phyloP scores from a whole-genome alignment of 2,329 filamentous ascomycete genomes.

The Fusarium sterilihyphosum region DNA sequence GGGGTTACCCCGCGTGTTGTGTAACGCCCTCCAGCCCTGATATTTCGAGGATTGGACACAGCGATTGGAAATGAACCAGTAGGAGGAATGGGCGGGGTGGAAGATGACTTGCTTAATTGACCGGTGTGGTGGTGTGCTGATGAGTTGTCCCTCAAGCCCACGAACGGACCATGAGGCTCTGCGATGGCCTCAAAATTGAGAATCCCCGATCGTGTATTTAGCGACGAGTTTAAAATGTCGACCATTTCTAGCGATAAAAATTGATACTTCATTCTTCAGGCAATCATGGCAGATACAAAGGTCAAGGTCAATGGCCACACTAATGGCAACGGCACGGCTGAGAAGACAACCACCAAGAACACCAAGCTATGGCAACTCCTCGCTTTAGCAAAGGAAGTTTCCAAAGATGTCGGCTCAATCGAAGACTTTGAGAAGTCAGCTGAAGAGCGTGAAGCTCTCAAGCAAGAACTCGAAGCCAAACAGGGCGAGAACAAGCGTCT shows the following conservation, averaged over 20 bases:
- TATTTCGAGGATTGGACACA: constrained; percentile 30
- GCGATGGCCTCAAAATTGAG: constrained; percentile 25
- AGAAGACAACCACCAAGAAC: constrained; percentile 26
- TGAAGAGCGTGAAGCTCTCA: constrained; percentile 35
- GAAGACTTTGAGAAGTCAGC: constrained; percentile 40
- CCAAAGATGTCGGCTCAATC: constrained; percentile 41
- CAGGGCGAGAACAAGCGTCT: constrained; percentile 38
- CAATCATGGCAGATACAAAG: constrained; percentile 44
- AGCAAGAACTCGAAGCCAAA: constrained; percentile 40
- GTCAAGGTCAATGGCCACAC: constrained; percentile 37
- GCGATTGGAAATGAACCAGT: constrained; percentile 18
- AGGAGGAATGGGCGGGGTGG: constrained; percentile 18
- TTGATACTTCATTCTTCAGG: constrained; percentile 14
- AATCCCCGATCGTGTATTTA: constrained; percentile 11
- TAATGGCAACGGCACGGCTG: constrained; percentile 35
- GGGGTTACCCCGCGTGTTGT: constrained; percentile 43
- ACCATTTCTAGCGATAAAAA: constrained; percentile 25
- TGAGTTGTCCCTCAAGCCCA: constrained; percentile 40
- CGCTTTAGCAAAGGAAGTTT: constrained; percentile 41
- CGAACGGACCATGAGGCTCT: constrained; percentile 40
- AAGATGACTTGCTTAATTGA: constrained; percentile 31
- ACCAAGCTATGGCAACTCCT: constrained; percentile 44
- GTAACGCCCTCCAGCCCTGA: constrained; percentile 40
- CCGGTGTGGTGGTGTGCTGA: constrained; percentile 38
- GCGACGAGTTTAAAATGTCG: constrained; percentile 34